Conservation (phyloP, 2,329 filamentous ascomycete genomes). For the Sporothrix pseudoabietina region DNA sequence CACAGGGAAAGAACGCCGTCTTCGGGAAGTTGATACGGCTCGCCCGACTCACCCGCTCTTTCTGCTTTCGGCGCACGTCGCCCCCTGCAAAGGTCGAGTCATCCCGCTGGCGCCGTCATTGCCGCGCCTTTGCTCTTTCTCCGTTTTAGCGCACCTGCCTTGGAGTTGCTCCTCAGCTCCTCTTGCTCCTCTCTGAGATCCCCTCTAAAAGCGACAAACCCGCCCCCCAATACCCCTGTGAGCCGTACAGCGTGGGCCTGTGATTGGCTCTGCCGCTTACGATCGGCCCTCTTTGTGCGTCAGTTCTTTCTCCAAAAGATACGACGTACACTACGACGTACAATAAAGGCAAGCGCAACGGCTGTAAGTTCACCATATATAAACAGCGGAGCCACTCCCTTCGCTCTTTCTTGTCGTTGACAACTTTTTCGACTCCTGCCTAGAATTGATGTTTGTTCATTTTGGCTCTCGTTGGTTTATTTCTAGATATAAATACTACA, state of each 20-base stretch:
- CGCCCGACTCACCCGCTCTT: conserved; percentile 21
- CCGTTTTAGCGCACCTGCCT: conserved; percentile 17
- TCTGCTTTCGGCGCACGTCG: conserved; percentile 16
- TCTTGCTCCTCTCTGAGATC: neutral
- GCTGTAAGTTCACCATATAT: neutral
- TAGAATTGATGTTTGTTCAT: neutral
- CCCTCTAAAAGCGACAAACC: neutral
- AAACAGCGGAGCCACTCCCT: neutral
- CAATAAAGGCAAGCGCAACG: neutral
- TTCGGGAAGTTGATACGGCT: conserved; percentile 2
- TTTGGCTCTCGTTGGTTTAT: neutral
- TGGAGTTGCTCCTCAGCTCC: neutral
- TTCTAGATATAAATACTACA: neutral
- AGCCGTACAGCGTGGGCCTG: neutral
- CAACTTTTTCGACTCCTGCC: conserved; percentile 3
- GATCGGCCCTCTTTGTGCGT: conserved; percentile 12
- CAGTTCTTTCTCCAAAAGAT: neutral
- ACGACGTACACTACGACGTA: neutral
- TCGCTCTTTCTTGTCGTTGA: neutral
- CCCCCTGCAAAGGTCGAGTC: neutral
- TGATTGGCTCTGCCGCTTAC: conserved; percentile 28
- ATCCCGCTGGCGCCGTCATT: neutral
- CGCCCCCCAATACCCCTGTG: neutral
- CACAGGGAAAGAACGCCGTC: neutral
- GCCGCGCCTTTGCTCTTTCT: neutral